phyloP scores from a whole-genome alignment of 176 grass and related monocot genomes.

The Poa annua region DNA sequence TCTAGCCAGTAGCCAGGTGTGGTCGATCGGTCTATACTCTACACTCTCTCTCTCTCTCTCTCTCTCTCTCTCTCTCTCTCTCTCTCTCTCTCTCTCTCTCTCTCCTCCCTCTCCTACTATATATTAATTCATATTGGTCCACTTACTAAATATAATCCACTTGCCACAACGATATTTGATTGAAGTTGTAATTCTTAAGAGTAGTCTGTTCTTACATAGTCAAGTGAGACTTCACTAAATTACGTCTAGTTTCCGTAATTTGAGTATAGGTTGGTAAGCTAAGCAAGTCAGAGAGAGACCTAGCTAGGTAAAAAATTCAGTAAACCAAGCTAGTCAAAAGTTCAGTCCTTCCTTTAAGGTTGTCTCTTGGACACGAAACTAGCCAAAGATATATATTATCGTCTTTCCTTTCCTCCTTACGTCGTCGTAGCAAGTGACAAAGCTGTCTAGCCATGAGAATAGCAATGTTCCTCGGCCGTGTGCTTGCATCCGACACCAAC shows the following conservation, averaged over 20 bases:
- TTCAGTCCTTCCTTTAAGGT: conserved; percentile 36
- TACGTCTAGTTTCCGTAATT: neutral
- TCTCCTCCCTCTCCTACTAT: no score
- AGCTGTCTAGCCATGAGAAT: neutral
- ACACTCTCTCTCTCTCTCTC: no score
- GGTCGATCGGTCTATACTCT: neutral
- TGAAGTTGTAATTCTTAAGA: neutral
- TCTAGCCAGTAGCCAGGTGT: neutral
- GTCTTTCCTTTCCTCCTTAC: neutral
- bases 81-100: no score
- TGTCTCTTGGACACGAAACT: conserved; percentile 19
- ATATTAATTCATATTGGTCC: no score
- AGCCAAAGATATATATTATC: neutral
- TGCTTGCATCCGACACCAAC: conserved; percentile 31
- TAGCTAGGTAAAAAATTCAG: neutral
- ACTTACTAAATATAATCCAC: conserved; percentile 23
- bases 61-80: no score
- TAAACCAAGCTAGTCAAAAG: conserved; percentile 28
- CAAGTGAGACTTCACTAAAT: neutral
- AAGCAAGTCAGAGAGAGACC: neutral
- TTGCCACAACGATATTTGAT: neutral
- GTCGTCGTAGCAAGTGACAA: conserved; percentile 34
- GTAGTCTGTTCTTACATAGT: neutral
- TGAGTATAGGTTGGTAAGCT: conserved; percentile 26
- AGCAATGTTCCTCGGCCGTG: conserved; percentile 38